Base-by-base conservation (phyloP, 805 yeast species). In the Metschnikowia similis region DNA sequence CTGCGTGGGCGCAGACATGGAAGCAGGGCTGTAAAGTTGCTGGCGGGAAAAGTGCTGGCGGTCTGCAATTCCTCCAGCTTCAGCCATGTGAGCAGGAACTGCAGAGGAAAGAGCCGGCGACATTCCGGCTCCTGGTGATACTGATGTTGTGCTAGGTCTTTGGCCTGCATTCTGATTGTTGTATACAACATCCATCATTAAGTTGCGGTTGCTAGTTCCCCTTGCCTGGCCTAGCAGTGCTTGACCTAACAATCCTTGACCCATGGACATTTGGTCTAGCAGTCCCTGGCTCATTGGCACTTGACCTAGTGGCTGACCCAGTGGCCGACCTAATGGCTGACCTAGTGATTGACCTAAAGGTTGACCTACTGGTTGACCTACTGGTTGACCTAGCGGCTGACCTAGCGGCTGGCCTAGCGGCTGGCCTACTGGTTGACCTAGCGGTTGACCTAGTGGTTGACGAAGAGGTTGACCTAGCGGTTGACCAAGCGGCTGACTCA, bases 1-100 rank as follows among this genome's bases (percentile, higher is more conserved):
- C 38, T 52, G 55, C 28, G 47, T 46, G 13, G 45, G 47, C 27
- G 45, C 44, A 37, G 39, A 48, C 28, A 48, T 46, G 17, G 45
- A 47, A 27, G 38, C 46, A 26, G 41, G 54, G 21, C 46, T 48
- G 32, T 26, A 30, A 17, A 42, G 28, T 9, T 11, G 49, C 38
- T 42, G 53, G 26, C 38, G 53, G 8, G 28, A 5, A 26, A 31
- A 17, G n/a, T 29, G 49, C 14, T 9, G 43, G 32, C 45, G 53
- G 9, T 28, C 46, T 8, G 41, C 9, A 9, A 38, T 21, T 34
- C 32, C 28, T 39, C 34, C 35, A n/a, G 45, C 28, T 35, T 38
- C 41, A 8, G 30, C 48, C 34, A 37, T 30, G n/a, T 48, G 51
- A 5, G 48, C 36, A 3, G 31, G 39, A 11, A 31, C 35, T 4